Evolutionary conservation across 306 rosid species (phyloP).

Genomic region (Notholithocarpus densiflorus): DNA sequence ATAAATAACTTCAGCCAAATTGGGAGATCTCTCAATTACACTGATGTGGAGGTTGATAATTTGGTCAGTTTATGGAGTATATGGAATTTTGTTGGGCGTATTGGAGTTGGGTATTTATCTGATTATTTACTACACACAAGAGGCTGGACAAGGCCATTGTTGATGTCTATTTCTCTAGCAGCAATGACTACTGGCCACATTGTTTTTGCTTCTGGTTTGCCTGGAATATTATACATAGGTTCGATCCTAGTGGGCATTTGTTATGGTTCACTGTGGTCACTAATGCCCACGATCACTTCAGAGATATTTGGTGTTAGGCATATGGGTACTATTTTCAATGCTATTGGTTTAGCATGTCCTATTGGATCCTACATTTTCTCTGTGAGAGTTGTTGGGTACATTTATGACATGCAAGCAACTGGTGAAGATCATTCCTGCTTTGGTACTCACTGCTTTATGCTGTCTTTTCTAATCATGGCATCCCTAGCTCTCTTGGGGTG

Average conservation of each 20-base stretch:
- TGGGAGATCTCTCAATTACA: constrained; percentile 78
- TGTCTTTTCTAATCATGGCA: constrained; percentile 72
- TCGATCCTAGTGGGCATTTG: constrained; percentile 78
- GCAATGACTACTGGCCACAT: constrained; percentile 67
- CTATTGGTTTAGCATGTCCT: constrained; percentile 80
- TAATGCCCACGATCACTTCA: constrained; percentile 86
- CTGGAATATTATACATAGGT: constrained; percentile 70
- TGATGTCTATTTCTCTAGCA: constrained; percentile 53
- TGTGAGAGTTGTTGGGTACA: constrained; percentile 38
- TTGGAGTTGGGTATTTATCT: constrained; percentile 80
- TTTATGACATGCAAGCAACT: constrained; percentile 47
- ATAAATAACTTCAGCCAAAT: constrained; percentile 89
- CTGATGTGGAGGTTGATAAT: constrained; percentile 45
- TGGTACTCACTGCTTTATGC: constrained; percentile 72
- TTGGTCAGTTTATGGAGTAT: constrained; percentile 89
- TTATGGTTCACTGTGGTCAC: constrained; percentile 89
- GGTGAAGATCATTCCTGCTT: constrained; percentile 41
- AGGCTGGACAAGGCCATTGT: constrained; percentile 76
- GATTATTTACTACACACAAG: constrained; percentile 63
- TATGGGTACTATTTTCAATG: constrained; percentile 89
- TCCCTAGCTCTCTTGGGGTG: constrained; percentile 51
- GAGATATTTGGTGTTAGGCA: constrained; percentile 90
- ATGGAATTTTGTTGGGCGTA: constrained; percentile 94
- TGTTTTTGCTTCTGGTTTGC: constrained; percentile 60
- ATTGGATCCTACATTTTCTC: constrained; percentile 88